A percentile compares a stretch with the other conserved stretches of the same genome.
phyloP scores from a whole-genome alignment of 2,329 filamentous ascomycete genomes.

The Teratosphaeria zuluensis region DNA sequence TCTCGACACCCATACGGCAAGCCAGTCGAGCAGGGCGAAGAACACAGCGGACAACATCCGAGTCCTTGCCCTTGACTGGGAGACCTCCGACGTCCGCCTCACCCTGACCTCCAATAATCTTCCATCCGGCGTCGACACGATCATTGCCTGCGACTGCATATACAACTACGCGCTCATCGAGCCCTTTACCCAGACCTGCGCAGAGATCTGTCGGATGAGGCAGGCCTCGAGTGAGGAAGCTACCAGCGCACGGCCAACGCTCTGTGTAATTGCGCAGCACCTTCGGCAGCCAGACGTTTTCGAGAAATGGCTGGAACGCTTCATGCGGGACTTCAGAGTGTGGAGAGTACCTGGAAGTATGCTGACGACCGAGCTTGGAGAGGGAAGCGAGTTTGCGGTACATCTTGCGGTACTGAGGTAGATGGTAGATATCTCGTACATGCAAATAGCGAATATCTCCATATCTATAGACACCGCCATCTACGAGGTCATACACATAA shows the following conservation, averaged over 20 bases:
- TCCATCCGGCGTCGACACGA: slow-evolving; percentile 32
- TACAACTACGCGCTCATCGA: slow-evolving; percentile 82
- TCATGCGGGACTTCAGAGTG: slow-evolving; percentile 56
- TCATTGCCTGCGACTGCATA: slow-evolving; percentile 87
- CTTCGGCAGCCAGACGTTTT: slow-evolving; percentile 78
- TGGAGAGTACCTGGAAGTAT: slow-evolving; percentile 65
- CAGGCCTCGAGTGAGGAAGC: background rate
- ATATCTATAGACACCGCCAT: too few species aligned
- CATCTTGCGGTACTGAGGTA: slow-evolving; percentile 59
- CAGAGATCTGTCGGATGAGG: slow-evolving; percentile 59
- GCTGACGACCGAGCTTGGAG: slow-evolving; percentile 49
- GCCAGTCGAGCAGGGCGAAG: background rate
- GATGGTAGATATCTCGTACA: background rate
- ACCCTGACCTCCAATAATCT: slow-evolving; percentile 42
- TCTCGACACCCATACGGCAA: slow-evolving; percentile 49
- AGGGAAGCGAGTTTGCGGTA: slow-evolving; percentile 67
- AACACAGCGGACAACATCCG: slow-evolving; percentile 9
- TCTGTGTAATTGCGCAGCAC: slow-evolving; percentile 83
- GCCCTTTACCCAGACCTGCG: slow-evolving; percentile 67
- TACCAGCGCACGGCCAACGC: slow-evolving; percentile 39
- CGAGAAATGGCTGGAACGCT: slow-evolving; percentile 65
- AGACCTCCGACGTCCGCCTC: slow-evolving; percentile 42
- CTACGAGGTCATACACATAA: too few species aligned
- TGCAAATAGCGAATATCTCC: too few species aligned
- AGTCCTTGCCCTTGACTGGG: slow-evolving; percentile 63